A percentile compares a stretch with the other conserved stretches of the same genome.
These are phyloP conservation scores for Tolypocladium ovalisporum DNA, from an alignment of 2,329 filamentous ascomycete species.

Conservation along the genomic window DNA sequence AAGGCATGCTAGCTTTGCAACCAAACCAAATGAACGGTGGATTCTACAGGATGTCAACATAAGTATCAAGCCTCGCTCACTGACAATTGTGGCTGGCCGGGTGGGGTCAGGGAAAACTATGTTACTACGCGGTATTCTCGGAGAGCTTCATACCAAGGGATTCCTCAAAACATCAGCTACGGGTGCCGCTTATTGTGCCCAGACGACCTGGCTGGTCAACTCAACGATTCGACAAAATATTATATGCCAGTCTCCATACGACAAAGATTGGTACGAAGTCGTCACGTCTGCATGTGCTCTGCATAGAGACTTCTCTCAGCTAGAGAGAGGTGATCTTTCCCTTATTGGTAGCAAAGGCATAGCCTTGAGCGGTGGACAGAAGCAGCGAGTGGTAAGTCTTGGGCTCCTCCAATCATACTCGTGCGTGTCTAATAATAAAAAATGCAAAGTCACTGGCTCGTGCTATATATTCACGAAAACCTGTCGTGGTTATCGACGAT, in stretches of 20 bases:
- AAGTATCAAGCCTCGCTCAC: background rate
- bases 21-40: background rate
- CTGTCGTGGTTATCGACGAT: background rate
- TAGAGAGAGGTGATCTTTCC: background rate
- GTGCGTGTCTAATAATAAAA: background rate
- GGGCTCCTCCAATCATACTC: too few relatives aligned
- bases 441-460: background rate
- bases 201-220: background rate
- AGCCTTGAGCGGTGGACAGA: background rate
- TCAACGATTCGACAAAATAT: background rate
- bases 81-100: background rate
- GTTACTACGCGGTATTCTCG: background rate
- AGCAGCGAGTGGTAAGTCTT: background rate
- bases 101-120: background rate
- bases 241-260: background rate
- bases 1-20: background rate
- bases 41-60: background rate
- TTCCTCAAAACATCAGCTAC: background rate
- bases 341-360: background rate
- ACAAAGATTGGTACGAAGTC: background rate
- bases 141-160: background rate
- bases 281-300: background rate
- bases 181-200: background rate
- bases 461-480: background rate
- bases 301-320: background rate